Base-by-base conservation (phyloP, 495 filamentous ascomycete genomes). In the Margaritispora aquatica region DNA sequence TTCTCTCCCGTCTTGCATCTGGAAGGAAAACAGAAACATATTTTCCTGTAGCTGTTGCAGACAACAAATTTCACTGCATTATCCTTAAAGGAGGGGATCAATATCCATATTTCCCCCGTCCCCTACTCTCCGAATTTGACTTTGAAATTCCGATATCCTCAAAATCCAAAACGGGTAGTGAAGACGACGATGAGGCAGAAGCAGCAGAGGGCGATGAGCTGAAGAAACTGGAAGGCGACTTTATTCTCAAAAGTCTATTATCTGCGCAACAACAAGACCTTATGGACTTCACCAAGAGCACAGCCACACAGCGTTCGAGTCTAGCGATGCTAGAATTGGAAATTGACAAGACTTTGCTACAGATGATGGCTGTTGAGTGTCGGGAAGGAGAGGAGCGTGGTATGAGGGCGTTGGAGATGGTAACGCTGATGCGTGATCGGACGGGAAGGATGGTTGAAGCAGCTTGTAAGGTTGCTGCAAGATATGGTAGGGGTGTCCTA, bases 21-120 rank as follows among this genome's bases (percentile, higher is more conserved):
- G 94, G 95, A 34, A 83, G 83, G 48, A 96, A 95, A 68, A 84
- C 88, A 61, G 94, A 98, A 70, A 82, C 78, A 0, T 98, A 98
- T 72, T 98, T 91, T 84, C 95, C 94, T 0, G 90, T 98, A 29
- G 94, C 93, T 10, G 92, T 97, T 1, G 91, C 92, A 17, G 84
- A 92, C 62, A 80, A 86, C 63, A 95, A 89, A 67, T 98, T 98
- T 72, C 92, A 97, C 75, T 97, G 95, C 73, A 96, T 97, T 72
- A 97, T 98, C 64, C 86, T 98, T 64, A 97, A 98, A 68, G 94
- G 94, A 56, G 88, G 86, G 13, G 95, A 98, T 66, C 80, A 87
- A 67, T 84, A 97, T 69, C 94, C 94, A 2, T 96, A 96, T 76
- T 97, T 97, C 75, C 94, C 94, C 0, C 86, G 90, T 4, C 92